Evolutionary conservation across 108 stramenopile species (phyloP).

Genomic region (Pseudonitzschia multiseries): DNA sequence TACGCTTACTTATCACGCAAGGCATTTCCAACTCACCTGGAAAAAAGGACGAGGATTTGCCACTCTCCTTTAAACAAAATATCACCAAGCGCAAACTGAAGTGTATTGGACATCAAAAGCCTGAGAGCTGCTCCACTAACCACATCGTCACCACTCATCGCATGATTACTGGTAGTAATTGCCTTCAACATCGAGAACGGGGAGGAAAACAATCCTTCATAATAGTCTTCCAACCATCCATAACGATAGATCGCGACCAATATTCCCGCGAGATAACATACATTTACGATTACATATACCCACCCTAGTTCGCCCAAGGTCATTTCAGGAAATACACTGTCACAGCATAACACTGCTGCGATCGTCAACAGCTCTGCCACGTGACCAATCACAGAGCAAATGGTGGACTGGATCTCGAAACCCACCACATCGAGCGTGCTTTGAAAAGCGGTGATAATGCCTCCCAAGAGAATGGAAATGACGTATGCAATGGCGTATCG

Average conservation of each 20-base stretch:
- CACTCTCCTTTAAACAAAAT: slow-evolving; percentile 26
- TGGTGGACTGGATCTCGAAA: slow-evolving; percentile 40
- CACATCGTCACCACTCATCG: neutral
- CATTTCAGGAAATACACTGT: neutral
- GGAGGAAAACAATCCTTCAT: slow-evolving; percentile 12
- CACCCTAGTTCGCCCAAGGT: neutral
- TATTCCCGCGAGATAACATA: neutral
- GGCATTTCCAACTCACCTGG: neutral
- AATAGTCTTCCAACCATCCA: slow-evolving; percentile 18
- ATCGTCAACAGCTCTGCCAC: neutral
- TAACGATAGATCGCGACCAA: neutral
- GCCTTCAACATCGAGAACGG: neutral
- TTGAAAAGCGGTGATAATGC: slow-evolving; percentile 29
- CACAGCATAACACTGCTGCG: slow-evolving; percentile 3
- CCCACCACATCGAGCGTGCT: slow-evolving; percentile 51
- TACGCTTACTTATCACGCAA: neutral
- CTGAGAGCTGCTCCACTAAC: neutral
- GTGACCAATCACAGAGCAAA: slow-evolving; percentile 14
- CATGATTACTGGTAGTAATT: neutral
- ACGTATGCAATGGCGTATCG: slow-evolving; percentile 32
- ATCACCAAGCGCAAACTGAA: neutral
- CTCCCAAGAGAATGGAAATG: slow-evolving; percentile 14
- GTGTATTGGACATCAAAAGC: slow-evolving; percentile 2
- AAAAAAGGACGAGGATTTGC: slow-evolving; percentile 42
- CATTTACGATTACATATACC: neutral